Base-by-base conservation (phyloP, 2,329 filamentous ascomycete species). In the Corniculantispora saksenae region DNA sequence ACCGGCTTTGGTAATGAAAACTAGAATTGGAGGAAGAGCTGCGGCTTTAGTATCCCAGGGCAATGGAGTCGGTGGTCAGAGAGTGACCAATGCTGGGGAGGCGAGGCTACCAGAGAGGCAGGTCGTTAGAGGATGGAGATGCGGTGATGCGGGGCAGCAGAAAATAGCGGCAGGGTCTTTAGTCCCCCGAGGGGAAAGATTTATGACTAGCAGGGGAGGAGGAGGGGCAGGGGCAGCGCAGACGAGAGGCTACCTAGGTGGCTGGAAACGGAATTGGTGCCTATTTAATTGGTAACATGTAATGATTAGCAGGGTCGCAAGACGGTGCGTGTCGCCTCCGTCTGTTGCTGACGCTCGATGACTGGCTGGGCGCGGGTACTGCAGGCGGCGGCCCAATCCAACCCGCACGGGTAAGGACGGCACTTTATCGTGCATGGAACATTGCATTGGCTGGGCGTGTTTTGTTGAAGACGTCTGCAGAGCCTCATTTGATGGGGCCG, bases 1-100 rank as follows among this genome's bases (percentile, higher is more conserved):
- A 45, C 19, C 19, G 45, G 15, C 48, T 64, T 64, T 58, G 38
- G 56, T 64, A 64, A 64, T 64, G 27, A 8, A 64, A 64, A 64
- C 56, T 59, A 3, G 43, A 57, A 56, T n/a, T 38, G 7, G n/a
- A 48, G 29, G 43, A 63, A 7, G 29, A 40, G 29, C 21, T 21
- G 40, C 53, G 61, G 48, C 25, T 19, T 13, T 15, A 21, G 29
- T 29, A 6, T 38, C 25, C 10, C 15, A 40, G 21, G n/a, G 43
- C 29, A 48, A 63, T 57, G 61, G 53, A 50, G 40, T 25, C 19
- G 21, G 40, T 27, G 61, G 43, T 17, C 61, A 27, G 17, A 40
- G 17, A 55, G 61, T 57, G 61, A 40, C 51, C 51, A 63, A 56
- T 63, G 51, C 21, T 50, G 29, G 43, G 13, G 38, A 55, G 40